Evolutionary conservation across 1,284 basidiomycete species (phyloP).

Genomic region (Apiotrichum veenhuisii): DNA sequence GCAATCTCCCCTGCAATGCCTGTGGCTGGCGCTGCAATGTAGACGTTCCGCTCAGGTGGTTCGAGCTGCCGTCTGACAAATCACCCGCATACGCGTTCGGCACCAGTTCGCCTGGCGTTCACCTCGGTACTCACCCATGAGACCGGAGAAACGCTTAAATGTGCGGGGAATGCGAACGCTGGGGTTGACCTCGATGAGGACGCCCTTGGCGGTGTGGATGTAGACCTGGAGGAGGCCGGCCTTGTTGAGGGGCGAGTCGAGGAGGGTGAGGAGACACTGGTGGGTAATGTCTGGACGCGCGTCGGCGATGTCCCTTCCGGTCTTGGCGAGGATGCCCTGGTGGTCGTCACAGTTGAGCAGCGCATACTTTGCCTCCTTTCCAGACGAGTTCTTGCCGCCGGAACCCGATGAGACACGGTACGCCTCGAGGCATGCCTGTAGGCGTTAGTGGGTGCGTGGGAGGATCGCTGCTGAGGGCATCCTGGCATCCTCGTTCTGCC

Average conservation of each 20-base stretch:
- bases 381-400: slow-evolving; percentile 51
- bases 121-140: slow-evolving; percentile 76
- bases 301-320: slow-evolving; percentile 95
- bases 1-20: too few species aligned
- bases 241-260: slow-evolving; percentile 98
- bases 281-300: slow-evolving; percentile 98
- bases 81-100: too few species aligned
- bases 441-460: slow-evolving; percentile 47
- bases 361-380: slow-evolving; percentile 87
- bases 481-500: not conserved
- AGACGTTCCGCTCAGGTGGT: too few species aligned
- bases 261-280: slow-evolving; percentile 92
- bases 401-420: slow-evolving; percentile 71
- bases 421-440: slow-evolving; percentile 82
- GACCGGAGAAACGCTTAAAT: slow-evolving; percentile 95
- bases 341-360: slow-evolving; percentile 98
- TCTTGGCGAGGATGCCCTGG: slow-evolving; percentile 96
- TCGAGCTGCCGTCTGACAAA: too few species aligned
- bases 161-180: slow-evolving; percentile 95
- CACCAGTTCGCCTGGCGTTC: too few species aligned
- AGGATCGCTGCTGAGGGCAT: not conserved
- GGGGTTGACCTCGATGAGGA: slow-evolving; percentile 97
- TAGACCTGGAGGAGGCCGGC: slow-evolving; percentile 95
- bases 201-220: slow-evolving; percentile 95
- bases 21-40: too few species aligned